phyloP scores from a whole-genome alignment of 768 basidiomycete species.

The Termitomyces sp. region DNA sequence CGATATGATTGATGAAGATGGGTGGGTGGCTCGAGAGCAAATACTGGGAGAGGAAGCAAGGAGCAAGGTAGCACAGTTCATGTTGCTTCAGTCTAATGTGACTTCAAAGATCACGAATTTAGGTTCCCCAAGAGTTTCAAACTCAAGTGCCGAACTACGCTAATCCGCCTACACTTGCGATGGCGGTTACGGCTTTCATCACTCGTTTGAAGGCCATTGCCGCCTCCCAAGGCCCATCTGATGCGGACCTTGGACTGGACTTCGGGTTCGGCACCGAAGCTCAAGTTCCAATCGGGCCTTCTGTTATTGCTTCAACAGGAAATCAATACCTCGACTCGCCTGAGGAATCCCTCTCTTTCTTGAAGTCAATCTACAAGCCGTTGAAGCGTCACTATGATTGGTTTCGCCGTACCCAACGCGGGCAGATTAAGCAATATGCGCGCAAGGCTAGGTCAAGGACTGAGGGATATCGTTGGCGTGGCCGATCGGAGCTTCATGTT shows the following conservation, averaged over 20 bases:
- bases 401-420: slow-evolving; percentile 93
- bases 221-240: slow-evolving; percentile 38
- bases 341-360: slow-evolving; percentile 57
- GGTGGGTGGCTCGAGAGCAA: slow-evolving; percentile 96
- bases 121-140: slow-evolving; percentile 88
- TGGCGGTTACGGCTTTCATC: slow-evolving; percentile 92
- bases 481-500: slow-evolving; percentile 80
- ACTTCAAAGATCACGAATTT: background rate
- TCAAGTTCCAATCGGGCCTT: slow-evolving; percentile 45
- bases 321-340: slow-evolving; percentile 52
- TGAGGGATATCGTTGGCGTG: slow-evolving; percentile 94
- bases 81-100: background rate
- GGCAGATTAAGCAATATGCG: slow-evolving; percentile 88
- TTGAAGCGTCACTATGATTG: slow-evolving; percentile 92
- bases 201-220: slow-evolving; percentile 49
- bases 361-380: slow-evolving; percentile 77
- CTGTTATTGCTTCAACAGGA: slow-evolving; percentile 19
- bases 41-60: slow-evolving; percentile 96
- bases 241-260: slow-evolving; percentile 63
- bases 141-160: slow-evolving; percentile 92
- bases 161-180: slow-evolving; percentile 91
- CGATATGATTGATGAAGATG: slow-evolving; percentile 84
- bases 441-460: slow-evolving; percentile 79
- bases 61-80: slow-evolving; percentile 58
- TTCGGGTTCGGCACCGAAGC: slow-evolving; percentile 37